These are phyloP conservation scores for Arachnomyces sp. DNA, from an alignment of 2,329 filamentous ascomycete genomes.

Conservation along the genomic window DNA sequence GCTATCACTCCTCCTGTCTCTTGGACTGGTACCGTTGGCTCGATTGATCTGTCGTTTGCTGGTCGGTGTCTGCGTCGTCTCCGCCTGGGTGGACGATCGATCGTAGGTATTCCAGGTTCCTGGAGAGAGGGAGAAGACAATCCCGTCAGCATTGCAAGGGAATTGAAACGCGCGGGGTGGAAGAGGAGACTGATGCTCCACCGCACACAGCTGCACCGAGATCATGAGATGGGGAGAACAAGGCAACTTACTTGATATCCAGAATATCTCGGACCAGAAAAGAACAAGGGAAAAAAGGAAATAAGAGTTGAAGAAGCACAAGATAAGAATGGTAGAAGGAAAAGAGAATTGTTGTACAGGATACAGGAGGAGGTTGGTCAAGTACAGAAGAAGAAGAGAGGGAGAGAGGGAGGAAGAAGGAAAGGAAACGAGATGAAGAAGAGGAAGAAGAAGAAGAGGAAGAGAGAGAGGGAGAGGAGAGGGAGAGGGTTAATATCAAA, in stretches of 20 bases:
- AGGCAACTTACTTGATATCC: conserved; percentile 11
- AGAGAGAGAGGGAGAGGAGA: conserved; percentile 11
- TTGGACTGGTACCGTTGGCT: no score
- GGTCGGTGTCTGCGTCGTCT: no score
- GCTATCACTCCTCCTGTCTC: no score
- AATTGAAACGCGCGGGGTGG: no score
- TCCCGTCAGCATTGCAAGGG: no score
- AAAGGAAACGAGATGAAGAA: conserved; percentile 16
- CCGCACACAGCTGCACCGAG: background rate
- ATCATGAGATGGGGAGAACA: conserved; percentile 16
- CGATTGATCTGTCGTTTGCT: no score
- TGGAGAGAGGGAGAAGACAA: no score
- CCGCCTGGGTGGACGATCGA: no score
- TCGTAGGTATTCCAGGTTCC: no score
- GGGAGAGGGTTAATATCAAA: background rate
- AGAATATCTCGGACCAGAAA: no score
- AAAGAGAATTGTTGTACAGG: conserved; percentile 24
- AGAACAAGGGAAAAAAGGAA: background rate
- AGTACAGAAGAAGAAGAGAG: conserved; percentile 15
- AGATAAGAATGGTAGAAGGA: conserved; percentile 6
- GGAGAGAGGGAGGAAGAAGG: conserved; percentile 14
- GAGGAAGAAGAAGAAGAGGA: conserved; percentile 12
- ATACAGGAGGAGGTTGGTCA: conserved; percentile 8
- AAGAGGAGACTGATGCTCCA: no score
- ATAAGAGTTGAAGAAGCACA: conserved; percentile 5